phyloP scores from a whole-genome alignment of 805 yeast genomes.

The Cyberlindnera mississippiensis region DNA sequence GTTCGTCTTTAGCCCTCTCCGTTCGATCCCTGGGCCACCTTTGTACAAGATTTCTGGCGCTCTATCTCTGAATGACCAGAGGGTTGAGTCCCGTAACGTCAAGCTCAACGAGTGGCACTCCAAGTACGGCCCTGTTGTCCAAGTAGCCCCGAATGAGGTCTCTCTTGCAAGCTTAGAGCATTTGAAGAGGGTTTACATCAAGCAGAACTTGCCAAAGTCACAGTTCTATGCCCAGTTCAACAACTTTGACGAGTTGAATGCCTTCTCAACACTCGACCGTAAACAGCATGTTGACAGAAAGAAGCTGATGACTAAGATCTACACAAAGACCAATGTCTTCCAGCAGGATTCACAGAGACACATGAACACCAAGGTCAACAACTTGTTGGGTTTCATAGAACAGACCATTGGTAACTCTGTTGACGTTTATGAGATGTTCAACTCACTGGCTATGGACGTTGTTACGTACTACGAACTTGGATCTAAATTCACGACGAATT shows the following conservation, averaged over 20 bases:
- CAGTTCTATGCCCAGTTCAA: slow-evolving; percentile 56
- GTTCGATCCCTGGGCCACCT: slow-evolving; percentile 56
- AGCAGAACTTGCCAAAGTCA: slow-evolving; percentile 51
- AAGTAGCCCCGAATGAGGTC: slow-evolving; percentile 58
- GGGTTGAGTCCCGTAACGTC: slow-evolving; percentile 46
- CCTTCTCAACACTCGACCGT: slow-evolving; percentile 52
- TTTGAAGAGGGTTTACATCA: slow-evolving; percentile 52
- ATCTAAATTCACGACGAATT: slow-evolving; percentile 38
- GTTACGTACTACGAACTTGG: slow-evolving; percentile 62
- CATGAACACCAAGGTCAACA: slow-evolving; percentile 32
- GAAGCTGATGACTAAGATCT: slow-evolving; percentile 37
- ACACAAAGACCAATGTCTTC: slow-evolving; percentile 41
- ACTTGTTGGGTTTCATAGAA: slow-evolving; percentile 22
- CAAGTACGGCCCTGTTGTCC: slow-evolving; percentile 57
- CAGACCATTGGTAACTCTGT: slow-evolving; percentile 28
- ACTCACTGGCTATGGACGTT: slow-evolving; percentile 69
- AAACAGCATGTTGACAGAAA: slow-evolving; percentile 43
- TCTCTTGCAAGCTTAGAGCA: slow-evolving; percentile 50
- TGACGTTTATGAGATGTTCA: slow-evolving; percentile 61
- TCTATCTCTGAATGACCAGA: slow-evolving; percentile 38
- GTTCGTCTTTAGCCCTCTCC: slow-evolving; percentile 44
- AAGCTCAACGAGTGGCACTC: slow-evolving; percentile 48
- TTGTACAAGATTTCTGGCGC: slow-evolving; percentile 42
- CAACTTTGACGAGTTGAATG: slow-evolving; percentile 54
- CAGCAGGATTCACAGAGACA: slow-evolving; percentile 30